Evolutionary conservation across 352 stramenopile genomes (phyloP), one percentile per base, ranked within the genome.

Genomic region (Pythium pyrilobum): DNA sequence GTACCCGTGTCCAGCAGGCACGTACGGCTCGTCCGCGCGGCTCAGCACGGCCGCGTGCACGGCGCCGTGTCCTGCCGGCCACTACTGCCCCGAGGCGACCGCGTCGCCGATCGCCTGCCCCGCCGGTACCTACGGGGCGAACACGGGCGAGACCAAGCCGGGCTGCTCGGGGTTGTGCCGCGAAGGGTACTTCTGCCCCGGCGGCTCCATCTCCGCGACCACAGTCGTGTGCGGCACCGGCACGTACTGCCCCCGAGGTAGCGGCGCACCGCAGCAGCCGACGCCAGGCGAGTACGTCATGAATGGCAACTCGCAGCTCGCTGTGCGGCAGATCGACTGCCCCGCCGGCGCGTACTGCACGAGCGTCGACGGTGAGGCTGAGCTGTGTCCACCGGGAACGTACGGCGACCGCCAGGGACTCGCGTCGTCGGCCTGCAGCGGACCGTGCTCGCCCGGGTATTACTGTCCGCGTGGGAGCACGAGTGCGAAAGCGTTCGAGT

Each of bases 131-230:
- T 96, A 74, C 53, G 86, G 86, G 21, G 70, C 53, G 4, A 52
- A 33, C 4, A 53, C 54, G n/a, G 81, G 81, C 2, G 42, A 74
- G 10, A 63, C 37, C 0, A 52, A 75, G n/a, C 24, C 68, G 0
- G 54, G 40, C 1, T 96, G 87, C 39, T 77, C 72, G 0, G 85
- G 86, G 0, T 10, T 46, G 0, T 96, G 87, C 52, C 56, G 45
- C 7, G 43, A 67, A 15, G 85, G 87, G 0, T 92, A 76, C 56
- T 87, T 74, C 28, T 88, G 80, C 39, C 75, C 80, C 1, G 20
- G 48, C 33, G 80, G 77, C 11, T 86, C 71, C 28, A 67, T 74
- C 9, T 76, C 72, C 7, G 43, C 69, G 3, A 87, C 71, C 0
- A 50, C 68, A 9, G 61, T 52, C 8, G 64, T 47, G 6, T 87